Evolutionary conservation across 2,329 filamentous ascomycete genomes (phyloP), one percentile per base, ranked within the genome.

Genomic region (Chaetomium strumarium): DNA sequence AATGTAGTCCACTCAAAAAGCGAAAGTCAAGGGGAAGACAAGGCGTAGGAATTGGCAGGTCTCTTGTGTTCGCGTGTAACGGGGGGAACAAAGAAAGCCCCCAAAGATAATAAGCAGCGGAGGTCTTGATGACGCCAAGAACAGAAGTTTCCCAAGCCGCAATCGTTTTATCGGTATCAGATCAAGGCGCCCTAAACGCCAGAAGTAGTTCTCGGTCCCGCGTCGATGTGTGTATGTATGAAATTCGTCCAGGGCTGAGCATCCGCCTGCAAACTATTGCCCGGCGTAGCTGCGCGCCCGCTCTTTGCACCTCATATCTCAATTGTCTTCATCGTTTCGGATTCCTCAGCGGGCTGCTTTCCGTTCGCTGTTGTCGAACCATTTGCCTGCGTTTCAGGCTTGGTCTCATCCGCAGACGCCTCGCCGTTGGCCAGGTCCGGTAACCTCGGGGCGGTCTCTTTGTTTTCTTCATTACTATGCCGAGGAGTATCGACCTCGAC

Each of bases 311-410:
- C 29, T 63, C 69, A 83, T 61, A 83, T 83, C 67, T 81, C 78
- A 67, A 83, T 83, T 55, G 77, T 79, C 71, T 80, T 83, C 78
- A 83, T 80, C 31, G 72, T 69, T 54, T 79, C 78, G 11, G 68
- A 60, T 37, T 71, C 67, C 50, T 70, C 69, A 8, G 68, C 63
- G 52, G 60, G 39, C 40, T 72, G 66, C 63, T 77, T 78, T 53
- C 72, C 74, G 55, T 74, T 75, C 34, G 63, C 30, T 8, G 31
- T 48, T 12, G 55, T 34, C 24, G 53, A 46, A 41, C 50, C 50
- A 19, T 60, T 56, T 9, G 63, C 51, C 71, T 74, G 57, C 1
- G 48, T n/a, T 9, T 71, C 69, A 48, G 68, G 61, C 65, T 39
- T 69, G 68, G 42, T 17, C 12, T 46, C 51, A n/a, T 49, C 49